These are phyloP conservation scores for Akebia trifoliata DNA, from an alignment of 164 flowering plant species.

Conservation along the genomic window DNA sequence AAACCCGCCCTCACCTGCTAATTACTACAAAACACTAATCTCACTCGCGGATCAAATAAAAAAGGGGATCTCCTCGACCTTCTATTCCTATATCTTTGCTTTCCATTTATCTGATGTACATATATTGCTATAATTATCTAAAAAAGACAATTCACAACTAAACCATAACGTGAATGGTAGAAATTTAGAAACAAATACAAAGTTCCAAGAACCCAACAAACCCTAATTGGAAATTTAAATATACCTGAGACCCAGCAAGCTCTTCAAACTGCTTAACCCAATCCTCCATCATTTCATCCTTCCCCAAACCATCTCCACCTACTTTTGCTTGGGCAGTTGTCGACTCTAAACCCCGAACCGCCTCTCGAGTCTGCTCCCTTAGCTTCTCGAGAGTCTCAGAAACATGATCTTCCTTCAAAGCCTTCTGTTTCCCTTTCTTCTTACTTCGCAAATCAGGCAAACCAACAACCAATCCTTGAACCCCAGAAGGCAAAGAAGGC, in stretches of 20 bases:
- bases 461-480: conserved; percentile 81
- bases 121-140: no score
- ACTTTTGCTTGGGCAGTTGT: conserved; percentile 27
- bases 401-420: conserved; percentile 59
- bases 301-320: conserved; percentile 41
- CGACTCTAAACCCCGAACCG: conserved; percentile 77
- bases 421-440: conserved; percentile 76
- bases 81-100: no score
- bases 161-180: neutral
- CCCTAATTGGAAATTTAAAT: conserved; percentile 1
- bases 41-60: no score
- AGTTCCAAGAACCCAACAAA: conserved; percentile 1
- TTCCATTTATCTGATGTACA: no score
- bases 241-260: conserved; percentile 88
- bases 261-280: conserved; percentile 96
- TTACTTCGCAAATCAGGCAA: conserved; percentile 74
- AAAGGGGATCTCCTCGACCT: no score
- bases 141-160: neutral
- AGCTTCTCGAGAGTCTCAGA: conserved; percentile 85
- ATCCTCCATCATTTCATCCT: conserved; percentile 75
- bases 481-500: conserved; percentile 33
- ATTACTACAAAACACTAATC: no score
- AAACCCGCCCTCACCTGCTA: no score
- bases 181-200: neutral
- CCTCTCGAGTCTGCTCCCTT: conserved; percentile 80